Percentiles rank a stretch among this genome's conserved stretches.
phyloP scores from a whole-genome alignment of 345 rosid genomes.

The Aquilaria malaccensis region DNA sequence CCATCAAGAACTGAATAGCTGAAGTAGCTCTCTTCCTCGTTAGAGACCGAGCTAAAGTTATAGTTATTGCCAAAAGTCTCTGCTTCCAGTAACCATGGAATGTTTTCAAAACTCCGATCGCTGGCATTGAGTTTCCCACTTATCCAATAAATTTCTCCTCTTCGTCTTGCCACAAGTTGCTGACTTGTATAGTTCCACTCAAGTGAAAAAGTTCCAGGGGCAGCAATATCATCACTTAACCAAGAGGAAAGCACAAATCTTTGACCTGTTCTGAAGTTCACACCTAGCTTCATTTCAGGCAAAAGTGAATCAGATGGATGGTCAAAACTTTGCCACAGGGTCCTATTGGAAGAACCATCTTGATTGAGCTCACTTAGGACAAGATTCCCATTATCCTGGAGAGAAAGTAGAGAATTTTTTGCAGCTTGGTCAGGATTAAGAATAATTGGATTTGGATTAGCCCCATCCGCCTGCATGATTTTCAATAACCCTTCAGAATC shows the following conservation, averaged over 20 bases:
- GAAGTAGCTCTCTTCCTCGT: conserved; percentile 9
- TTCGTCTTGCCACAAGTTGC: conserved; percentile 7
- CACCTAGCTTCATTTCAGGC: conserved; percentile 6
- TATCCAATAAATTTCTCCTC: conserved; percentile 8
- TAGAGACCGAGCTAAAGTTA: conserved; percentile 2
- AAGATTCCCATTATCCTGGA: conserved; percentile 3
- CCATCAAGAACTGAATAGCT: conserved; percentile 7
- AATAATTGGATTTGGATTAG: background rate
- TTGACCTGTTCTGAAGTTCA: background rate
- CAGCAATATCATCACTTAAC: background rate
- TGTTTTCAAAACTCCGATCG: conserved; percentile 7
- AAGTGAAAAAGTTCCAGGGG: background rate
- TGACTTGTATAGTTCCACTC: background rate
- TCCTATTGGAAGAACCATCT: conserved; percentile 3
- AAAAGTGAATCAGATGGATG: background rate
- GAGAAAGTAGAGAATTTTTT: background rate
- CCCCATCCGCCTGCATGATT: conserved; percentile 1
- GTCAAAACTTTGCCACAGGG: conserved; percentile 11
- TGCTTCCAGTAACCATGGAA: background rate
- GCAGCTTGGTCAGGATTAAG: conserved; percentile 6
- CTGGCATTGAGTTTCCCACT: conserved; percentile 2
- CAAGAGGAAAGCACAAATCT: conserved; percentile 5
- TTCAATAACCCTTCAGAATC: conserved; percentile 5
- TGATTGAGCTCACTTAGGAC: conserved; percentile 7
- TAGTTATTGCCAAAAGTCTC: background rate